These are phyloP conservation scores for Cornus suecica DNA, from an alignment of 148 eudicot genomes.

Conservation along the genomic window DNA sequence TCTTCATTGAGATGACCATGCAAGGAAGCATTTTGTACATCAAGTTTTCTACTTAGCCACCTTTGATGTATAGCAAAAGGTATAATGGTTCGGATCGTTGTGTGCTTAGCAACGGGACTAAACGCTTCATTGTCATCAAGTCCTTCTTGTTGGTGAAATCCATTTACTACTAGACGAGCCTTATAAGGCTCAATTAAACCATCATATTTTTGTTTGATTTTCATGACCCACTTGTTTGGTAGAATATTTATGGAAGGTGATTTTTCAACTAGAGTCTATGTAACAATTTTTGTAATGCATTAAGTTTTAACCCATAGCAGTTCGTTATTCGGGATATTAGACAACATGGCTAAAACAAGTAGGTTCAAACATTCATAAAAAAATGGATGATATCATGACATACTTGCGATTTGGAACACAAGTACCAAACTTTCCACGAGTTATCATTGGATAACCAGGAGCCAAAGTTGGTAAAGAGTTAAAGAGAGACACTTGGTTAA, in stretches of 20 bases:
- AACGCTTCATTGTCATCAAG: too few relatives aligned
- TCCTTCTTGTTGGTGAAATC: too few relatives aligned
- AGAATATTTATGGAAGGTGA: too few relatives aligned
- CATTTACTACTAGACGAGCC: not conserved
- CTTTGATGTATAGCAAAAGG: too few relatives aligned
- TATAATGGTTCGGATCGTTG: too few relatives aligned
- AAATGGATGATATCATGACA: not conserved
- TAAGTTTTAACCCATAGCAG: not conserved
- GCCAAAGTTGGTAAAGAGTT: too few relatives aligned
- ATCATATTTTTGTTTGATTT: too few relatives aligned
- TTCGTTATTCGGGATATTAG: not conserved
- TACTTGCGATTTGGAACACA: not conserved
- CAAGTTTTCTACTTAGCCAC: too few relatives aligned
- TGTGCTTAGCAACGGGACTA: too few relatives aligned
- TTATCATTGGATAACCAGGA: not conserved
- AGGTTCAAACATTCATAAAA: not conserved
- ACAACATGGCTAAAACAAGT: not conserved
- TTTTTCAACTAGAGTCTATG: not conserved
- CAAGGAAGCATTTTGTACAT: too few relatives aligned
- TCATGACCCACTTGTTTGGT: not conserved
- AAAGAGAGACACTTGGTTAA: too few relatives aligned
- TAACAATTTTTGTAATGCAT: not conserved
- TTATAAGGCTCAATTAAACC: not conserved
- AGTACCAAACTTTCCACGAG: not conserved
- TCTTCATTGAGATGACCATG: too few relatives aligned